Conservation (phyloP, 2,329 filamentous ascomycete genomes). For the Balansia obtecta region DNA sequence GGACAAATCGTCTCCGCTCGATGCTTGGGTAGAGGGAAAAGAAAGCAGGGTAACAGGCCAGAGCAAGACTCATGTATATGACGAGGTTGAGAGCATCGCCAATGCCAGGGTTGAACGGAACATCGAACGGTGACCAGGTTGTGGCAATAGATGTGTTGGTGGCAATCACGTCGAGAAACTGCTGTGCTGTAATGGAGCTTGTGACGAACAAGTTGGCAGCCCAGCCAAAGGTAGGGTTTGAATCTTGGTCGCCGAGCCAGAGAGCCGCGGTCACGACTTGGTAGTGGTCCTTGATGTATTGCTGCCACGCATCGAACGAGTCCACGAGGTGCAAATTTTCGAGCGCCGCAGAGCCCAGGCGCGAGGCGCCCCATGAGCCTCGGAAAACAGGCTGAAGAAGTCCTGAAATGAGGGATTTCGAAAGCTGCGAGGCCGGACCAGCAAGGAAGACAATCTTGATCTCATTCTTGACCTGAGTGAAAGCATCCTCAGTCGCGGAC, state of each 20-base stretch:
- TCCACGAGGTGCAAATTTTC: slow-evolving; percentile 41
- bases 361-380: slow-evolving; percentile 11
- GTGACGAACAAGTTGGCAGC: slow-evolving; percentile 47
- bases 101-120: slow-evolving; percentile 54
- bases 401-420: slow-evolving; percentile 13
- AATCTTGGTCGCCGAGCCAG: slow-evolving; percentile 53
- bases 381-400: slow-evolving; percentile 30
- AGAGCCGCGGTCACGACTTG: slow-evolving; percentile 62
- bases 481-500: slow-evolving; percentile 22
- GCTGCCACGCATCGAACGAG: slow-evolving; percentile 54
- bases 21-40: slow-evolving; percentile 83
- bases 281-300: slow-evolving; percentile 49
- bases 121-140: slow-evolving; percentile 63
- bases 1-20: slow-evolving; percentile 66
- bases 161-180: slow-evolving; percentile 52
- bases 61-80: slow-evolving; percentile 68
- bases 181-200: slow-evolving; percentile 50
- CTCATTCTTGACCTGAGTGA: slow-evolving; percentile 22
- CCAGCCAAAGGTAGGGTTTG: slow-evolving; percentile 58
- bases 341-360: slow-evolving; percentile 10
- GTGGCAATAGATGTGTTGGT: slow-evolving; percentile 57
- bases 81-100: slow-evolving; percentile 69
- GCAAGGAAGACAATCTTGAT: slow-evolving; percentile 16
- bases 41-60: slow-evolving; percentile 71
- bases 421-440: slow-evolving; percentile 26